A percentile compares a stretch with the other conserved stretches of the same genome.
These are phyloP conservation scores for Cercospora brassicicola DNA, from an alignment of 2,329 filamentous ascomycete genomes.

Conservation along the genomic window DNA sequence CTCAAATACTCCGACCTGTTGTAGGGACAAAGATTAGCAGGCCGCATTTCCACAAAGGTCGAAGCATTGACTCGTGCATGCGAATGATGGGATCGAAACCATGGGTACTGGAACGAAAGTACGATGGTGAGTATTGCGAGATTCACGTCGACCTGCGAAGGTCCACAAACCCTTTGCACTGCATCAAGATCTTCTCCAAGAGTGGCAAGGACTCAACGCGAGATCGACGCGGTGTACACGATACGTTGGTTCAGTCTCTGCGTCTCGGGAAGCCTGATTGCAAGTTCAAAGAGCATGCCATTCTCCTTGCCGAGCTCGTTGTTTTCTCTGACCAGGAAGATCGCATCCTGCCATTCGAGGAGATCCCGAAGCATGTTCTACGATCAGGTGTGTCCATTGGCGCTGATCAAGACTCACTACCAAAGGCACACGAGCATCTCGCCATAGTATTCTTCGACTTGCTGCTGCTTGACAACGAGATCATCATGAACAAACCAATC, in stretches of 20 bases:
- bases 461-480: conserved; percentile 57
- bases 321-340: conserved; percentile 69
- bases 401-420: conserved; percentile 65
- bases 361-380: conserved; percentile 76
- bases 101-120: conserved; percentile 77
- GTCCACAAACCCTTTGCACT: conserved; percentile 41
- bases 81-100: conserved; percentile 60
- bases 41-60: conserved; percentile 48
- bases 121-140: conserved; percentile 86
- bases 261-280: conserved; percentile 60
- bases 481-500: conserved; percentile 55
- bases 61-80: conserved; percentile 69
- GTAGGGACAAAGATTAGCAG: conserved; percentile 51
- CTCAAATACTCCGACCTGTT: conserved; percentile 37
- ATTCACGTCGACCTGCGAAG: conserved; percentile 72
- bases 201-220: conserved; percentile 84
- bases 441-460: conserved; percentile 64
- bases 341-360: conserved; percentile 72
- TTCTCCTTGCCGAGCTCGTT: conserved; percentile 80
- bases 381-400: conserved; percentile 71
- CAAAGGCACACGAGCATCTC: conserved; percentile 56
- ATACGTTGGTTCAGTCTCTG: conserved; percentile 64
- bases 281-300: conserved; percentile 64
- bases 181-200: conserved; percentile 84
- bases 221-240: conserved; percentile 65